These are phyloP conservation scores for Mycena kentingensis DNA, from an alignment of 768 basidiomycete species.

Conservation along the genomic window DNA sequence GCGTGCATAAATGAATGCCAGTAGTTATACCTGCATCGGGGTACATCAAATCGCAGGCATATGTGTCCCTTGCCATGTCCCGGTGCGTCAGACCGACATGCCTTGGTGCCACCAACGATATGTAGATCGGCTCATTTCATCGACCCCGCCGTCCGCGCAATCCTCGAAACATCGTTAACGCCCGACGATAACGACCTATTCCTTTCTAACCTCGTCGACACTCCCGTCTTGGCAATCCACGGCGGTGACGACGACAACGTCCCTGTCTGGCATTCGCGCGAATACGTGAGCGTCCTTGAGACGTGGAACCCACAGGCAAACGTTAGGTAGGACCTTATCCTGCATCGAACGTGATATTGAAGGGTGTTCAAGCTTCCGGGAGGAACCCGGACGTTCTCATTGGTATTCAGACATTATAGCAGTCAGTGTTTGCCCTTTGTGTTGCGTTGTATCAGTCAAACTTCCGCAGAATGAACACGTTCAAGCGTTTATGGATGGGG, in stretches of 20 bases:
- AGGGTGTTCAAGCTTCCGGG: constrained; percentile 48
- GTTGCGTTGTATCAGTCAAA: not conserved
- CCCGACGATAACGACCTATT: constrained; percentile 90
- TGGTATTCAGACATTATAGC: constrained; percentile 69
- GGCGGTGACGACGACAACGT: constrained; percentile 87
- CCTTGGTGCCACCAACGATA: not conserved
- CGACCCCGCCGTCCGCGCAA: constrained; percentile 71
- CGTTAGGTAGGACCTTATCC: constrained; percentile 44
- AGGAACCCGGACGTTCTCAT: constrained; percentile 64
- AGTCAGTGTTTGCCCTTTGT: constrained; percentile 1
- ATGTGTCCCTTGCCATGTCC: constrained; percentile 72
- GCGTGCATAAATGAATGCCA: not conserved
- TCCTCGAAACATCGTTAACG: constrained; percentile 73
- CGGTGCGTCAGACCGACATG: constrained; percentile 36
- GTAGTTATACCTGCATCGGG: constrained; percentile 76
- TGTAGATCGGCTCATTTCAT: constrained; percentile 69
- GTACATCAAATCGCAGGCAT: constrained; percentile 87
- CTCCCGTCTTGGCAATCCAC: constrained; percentile 73
- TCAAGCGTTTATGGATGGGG: constrained; percentile 53
- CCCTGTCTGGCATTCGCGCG: constrained; percentile 81
- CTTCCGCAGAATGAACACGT: constrained; percentile 46
- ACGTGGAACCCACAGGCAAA: constrained; percentile 57
- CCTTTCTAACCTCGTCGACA: constrained; percentile 72
- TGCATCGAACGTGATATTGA: not conserved
- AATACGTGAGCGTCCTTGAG: constrained; percentile 58